Evolutionary conservation across 75 land plant genomes (phyloP).

Genomic region (Pinus taeda): DNA sequence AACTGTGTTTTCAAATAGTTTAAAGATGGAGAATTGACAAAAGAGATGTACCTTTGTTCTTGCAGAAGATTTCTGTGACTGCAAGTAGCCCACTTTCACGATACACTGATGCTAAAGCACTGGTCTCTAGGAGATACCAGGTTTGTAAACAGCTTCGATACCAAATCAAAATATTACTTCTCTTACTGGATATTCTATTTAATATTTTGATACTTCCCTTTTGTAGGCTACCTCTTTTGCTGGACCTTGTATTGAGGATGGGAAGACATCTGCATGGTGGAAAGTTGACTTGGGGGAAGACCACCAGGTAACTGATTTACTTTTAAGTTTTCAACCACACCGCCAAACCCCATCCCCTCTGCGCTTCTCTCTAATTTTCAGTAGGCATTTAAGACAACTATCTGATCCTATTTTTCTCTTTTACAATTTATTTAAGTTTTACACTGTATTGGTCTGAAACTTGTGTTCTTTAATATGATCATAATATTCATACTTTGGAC

Average conservation of each 20-base stretch:
- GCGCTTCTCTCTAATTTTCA: background rate
- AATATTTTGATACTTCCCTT: background rate
- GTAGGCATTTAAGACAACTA: background rate
- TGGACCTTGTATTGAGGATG: constrained; percentile 77
- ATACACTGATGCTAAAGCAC: constrained; percentile 80
- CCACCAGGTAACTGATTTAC: constrained; percentile 58
- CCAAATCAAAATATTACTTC: background rate
- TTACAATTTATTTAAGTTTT: background rate
- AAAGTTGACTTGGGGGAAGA: constrained; percentile 86
- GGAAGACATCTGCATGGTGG: constrained; percentile 84
- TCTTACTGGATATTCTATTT: background rate
- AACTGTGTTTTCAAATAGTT: background rate
- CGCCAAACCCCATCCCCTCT: too few species aligned
- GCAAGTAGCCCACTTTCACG: constrained; percentile 94
- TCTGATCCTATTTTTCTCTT: background rate
- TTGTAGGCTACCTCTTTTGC: constrained; percentile 84
- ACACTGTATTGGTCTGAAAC: background rate
- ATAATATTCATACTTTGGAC: background rate
- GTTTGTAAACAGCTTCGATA: constrained; percentile 24
- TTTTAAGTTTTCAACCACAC: background rate
- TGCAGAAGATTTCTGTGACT: constrained; percentile 64
- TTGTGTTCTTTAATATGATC: background rate
- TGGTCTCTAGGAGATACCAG: constrained; percentile 88
- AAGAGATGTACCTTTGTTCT: background rate
- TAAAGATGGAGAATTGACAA: constrained; percentile 1